A percentile compares a stretch with the other conserved stretches of the same genome.
These are phyloP conservation scores for sweet orange (Citrus sinensis) DNA, from an alignment of 345 rosid species.

Conservation along the genomic window DVS_A1.0 CM039168.1:767001-767500, in stretches of 20 bases:
- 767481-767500: slow-evolving; percentile 8
- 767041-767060: too few species aligned
- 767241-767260: background rate
- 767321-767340: background rate
- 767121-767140: background rate
- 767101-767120: background rate
- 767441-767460: slow-evolving; percentile 17
- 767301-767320: background rate
- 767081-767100: background rate
- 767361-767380: too few species aligned
- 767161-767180: background rate
- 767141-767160: background rate
- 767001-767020: too few species aligned
- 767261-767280: background rate
- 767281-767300: background rate
- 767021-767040: too few species aligned
- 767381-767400: background rate
- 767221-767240: background rate
- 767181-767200: background rate
- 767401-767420: background rate
- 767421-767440: background rate
- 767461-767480: slow-evolving; percentile 31
- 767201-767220: background rate
- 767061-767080: too few species aligned
- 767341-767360: background rate